Evolutionary conservation across 768 basidiomycete species (phyloP).

Genomic region (Hericium coralloides): DNA sequence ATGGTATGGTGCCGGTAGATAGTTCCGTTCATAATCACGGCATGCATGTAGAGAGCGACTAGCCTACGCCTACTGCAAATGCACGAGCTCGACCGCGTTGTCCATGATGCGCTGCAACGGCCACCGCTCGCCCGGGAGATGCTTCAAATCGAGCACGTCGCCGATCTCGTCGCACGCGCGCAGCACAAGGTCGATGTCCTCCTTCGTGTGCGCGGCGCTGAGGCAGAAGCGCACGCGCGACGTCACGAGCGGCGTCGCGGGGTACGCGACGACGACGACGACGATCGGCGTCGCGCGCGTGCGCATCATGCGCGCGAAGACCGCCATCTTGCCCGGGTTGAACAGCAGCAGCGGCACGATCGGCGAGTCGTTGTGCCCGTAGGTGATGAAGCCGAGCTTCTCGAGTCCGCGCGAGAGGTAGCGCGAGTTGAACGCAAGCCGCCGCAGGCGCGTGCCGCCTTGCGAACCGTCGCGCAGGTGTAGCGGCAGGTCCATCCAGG

Average conservation of each 20-base stretch:
- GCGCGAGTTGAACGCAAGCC: constrained; percentile 91
- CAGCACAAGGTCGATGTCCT: constrained; percentile 84
- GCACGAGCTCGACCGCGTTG: constrained; percentile 69
- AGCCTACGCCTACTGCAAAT: constrained; percentile 22
- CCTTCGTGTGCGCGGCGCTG: constrained; percentile 92
- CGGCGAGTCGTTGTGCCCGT: constrained; percentile 85
- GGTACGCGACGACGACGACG: constrained; percentile 85
- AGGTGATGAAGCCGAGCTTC: constrained; percentile 95
- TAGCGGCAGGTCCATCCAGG: constrained; percentile 72
- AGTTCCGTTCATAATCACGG: neutral
- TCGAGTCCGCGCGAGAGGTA: constrained; percentile 82
- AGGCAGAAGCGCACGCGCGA: constrained; percentile 90
- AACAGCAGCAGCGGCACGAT: constrained; percentile 90
- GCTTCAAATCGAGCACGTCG: constrained; percentile 83
- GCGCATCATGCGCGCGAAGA: constrained; percentile 87
- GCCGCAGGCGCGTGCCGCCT: constrained; percentile 70
- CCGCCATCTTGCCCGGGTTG: constrained; percentile 88
- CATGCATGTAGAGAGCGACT: no score
- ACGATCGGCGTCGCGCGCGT: constrained; percentile 68
- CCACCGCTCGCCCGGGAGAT: constrained; percentile 69
- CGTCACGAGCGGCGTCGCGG: constrained; percentile 83
- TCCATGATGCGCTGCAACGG: constrained; percentile 61
- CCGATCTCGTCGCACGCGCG: constrained; percentile 90
- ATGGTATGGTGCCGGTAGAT: neutral
- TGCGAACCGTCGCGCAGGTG: constrained; percentile 74